Conservation (phyloP, 1,284 basidiomycete species). For the Pterula multifida region DNA sequence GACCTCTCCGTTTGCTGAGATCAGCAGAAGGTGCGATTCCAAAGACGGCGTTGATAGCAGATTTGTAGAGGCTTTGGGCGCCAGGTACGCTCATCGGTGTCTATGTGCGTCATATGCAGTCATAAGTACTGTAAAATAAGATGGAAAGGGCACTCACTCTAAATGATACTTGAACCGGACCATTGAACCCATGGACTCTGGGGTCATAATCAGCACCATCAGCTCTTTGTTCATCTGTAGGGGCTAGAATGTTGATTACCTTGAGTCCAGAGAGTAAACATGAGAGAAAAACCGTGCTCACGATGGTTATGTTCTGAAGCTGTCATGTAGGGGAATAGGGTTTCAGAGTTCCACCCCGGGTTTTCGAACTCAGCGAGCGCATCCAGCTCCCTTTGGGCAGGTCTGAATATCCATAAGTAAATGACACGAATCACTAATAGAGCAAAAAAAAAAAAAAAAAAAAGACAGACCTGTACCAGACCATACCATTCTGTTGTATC, state of each 20-base stretch:
- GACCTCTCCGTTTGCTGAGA: constrained; percentile 11
- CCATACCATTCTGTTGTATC: not conserved
- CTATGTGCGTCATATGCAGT: constrained; percentile 1
- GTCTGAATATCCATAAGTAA: constrained; percentile 2
- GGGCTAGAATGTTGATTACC: constrained; percentile 5
- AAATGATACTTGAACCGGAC: constrained; percentile 13
- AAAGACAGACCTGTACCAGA: not conserved
- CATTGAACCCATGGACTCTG: constrained; percentile 12
- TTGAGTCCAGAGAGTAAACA: not conserved
- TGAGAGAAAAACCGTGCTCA: not conserved
- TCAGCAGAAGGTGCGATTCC: constrained; percentile 11
- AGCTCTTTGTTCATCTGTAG: constrained; percentile 10
- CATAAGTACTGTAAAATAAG: not conserved
- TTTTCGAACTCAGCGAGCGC: constrained; percentile 12
- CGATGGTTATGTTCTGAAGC: constrained; percentile 6
- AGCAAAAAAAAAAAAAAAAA: not conserved
- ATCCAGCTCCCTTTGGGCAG: constrained; percentile 10
- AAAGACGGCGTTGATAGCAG: constrained; percentile 12
- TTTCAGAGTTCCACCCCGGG: constrained; percentile 11
- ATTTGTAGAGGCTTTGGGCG: constrained; percentile 13
- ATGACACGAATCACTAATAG: no score
- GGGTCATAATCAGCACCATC: constrained; percentile 13
- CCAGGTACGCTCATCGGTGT: constrained; percentile 14
- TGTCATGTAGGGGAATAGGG: constrained; percentile 8
- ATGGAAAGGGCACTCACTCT: constrained; percentile 7